Percentiles rank a stretch among this genome's conserved stretches.
These are phyloP conservation scores for Laguncularia racemosa DNA, from an alignment of 345 rosid genomes.

Conservation along the genomic window DNA sequence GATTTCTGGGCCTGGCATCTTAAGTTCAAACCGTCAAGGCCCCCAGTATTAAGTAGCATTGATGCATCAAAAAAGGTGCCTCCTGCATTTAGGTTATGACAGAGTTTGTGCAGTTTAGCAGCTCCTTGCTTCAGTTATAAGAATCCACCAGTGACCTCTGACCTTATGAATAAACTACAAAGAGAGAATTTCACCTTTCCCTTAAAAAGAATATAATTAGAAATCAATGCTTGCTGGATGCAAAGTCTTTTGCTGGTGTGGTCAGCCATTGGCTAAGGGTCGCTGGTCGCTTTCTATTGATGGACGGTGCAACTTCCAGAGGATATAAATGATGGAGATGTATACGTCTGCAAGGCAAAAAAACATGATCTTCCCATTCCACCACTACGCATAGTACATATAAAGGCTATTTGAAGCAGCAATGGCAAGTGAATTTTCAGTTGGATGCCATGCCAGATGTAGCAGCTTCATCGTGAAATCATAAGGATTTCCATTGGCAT, in stretches of 20 bases:
- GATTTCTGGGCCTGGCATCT: conserved; percentile 1
- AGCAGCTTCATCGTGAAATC: conserved; percentile 47
- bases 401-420: conserved; percentile 61
- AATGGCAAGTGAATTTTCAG: conserved; percentile 42
- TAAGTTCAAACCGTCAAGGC: conserved; percentile 1
- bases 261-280: too few relatives aligned
- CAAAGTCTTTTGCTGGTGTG: too few relatives aligned
- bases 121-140: conserved; percentile 6
- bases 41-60: conserved; percentile 23
- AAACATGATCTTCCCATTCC: conserved; percentile 10
- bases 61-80: conserved; percentile 16
- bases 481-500: conserved; percentile 43
- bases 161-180: too few relatives aligned
- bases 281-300: too few relatives aligned
- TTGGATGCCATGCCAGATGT: conserved; percentile 60
- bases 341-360: too few relatives aligned
- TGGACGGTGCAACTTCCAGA: too few relatives aligned
- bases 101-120: conserved; percentile 7
- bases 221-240: too few relatives aligned
- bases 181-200: too few relatives aligned
- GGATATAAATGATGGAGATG: too few relatives aligned
- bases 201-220: too few relatives aligned
- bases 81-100: conserved; percentile 3
- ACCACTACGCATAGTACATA: conserved; percentile 46
- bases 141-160: too few relatives aligned